phyloP scores from a whole-genome alignment of 139 green algal species.

The Tetraselmis striata region DNA sequence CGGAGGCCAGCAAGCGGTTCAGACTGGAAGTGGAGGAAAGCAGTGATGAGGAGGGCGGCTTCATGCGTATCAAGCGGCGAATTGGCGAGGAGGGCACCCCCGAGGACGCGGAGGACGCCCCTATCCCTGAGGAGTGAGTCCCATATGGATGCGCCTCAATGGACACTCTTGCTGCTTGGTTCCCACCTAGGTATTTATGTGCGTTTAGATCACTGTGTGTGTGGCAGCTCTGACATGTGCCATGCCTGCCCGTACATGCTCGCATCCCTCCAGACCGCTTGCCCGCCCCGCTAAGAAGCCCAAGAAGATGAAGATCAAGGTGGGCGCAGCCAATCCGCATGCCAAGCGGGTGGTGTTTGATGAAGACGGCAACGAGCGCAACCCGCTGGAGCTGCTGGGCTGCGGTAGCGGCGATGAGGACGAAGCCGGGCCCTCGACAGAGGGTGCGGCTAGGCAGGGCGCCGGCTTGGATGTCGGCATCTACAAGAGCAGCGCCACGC shows the following conservation, averaged over 20 bases:
- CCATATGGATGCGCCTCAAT: not conserved
- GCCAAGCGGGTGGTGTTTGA: conserved; percentile 69
- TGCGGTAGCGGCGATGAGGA: not conserved
- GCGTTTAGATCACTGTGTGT: not conserved
- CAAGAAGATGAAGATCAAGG: conserved; percentile 71
- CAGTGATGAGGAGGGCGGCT: conserved; percentile 10
- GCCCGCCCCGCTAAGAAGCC: conserved; percentile 20
- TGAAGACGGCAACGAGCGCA: conserved; percentile 50
- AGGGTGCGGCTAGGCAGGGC: too few relatives aligned
- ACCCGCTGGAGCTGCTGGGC: conserved; percentile 54
- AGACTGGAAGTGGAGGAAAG: conserved; percentile 15
- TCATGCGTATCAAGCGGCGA: not conserved
- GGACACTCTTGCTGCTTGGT: too few relatives aligned
- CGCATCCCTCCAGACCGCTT: not conserved
- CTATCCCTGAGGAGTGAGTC: conserved; percentile 9
- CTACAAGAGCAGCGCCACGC: not conserved
- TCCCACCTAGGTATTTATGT: not conserved
- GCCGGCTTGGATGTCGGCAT: not conserved
- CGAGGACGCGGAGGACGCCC: conserved; percentile 5
- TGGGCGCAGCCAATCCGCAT: conserved; percentile 9
- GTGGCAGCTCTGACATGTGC: not conserved
- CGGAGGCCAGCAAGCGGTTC: not conserved
- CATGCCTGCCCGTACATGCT: not conserved
- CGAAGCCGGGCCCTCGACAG: too few relatives aligned
- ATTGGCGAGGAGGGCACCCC: not conserved